These are phyloP conservation scores for Castanea crenata DNA, from an alignment of 306 rosid species.

Conservation along the genomic window DNA sequence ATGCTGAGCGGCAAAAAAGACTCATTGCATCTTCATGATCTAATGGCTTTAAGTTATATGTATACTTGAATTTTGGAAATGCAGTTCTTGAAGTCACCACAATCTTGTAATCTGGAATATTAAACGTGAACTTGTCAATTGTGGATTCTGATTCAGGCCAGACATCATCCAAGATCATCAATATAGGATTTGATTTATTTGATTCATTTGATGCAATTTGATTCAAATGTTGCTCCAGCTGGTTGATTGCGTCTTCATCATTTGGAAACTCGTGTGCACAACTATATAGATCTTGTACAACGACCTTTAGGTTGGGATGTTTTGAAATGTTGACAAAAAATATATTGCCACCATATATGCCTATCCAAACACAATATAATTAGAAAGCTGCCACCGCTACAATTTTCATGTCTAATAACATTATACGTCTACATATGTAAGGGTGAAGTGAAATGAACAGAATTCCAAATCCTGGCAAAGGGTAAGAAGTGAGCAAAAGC, in stretches of 20 bases:
- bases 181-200: not conserved
- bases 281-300: constrained; percentile 10
- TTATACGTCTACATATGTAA: not conserved
- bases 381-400: no score
- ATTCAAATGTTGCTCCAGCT: not conserved
- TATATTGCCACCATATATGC: constrained; percentile 17
- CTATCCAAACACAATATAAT: constrained; percentile 2
- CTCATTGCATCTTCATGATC: constrained; percentile 14
- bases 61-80: constrained; percentile 9
- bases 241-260: not conserved
- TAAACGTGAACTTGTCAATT: constrained; percentile 6
- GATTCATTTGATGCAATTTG: not conserved
- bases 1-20: constrained; percentile 26
- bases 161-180: constrained; percentile 36
- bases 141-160: constrained; percentile 19
- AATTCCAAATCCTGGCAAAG: no score
- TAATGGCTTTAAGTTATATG: constrained; percentile 11
- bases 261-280: not conserved
- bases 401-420: not conserved
- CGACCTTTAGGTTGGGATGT: constrained; percentile 7
- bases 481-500: no score
- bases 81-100: constrained; percentile 37
- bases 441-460: no score
- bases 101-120: constrained; percentile 25
- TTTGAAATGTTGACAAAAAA: constrained; percentile 15